phyloP scores from a whole-genome alignment of 805 yeast species.

The Starmerella floricola region DNA sequence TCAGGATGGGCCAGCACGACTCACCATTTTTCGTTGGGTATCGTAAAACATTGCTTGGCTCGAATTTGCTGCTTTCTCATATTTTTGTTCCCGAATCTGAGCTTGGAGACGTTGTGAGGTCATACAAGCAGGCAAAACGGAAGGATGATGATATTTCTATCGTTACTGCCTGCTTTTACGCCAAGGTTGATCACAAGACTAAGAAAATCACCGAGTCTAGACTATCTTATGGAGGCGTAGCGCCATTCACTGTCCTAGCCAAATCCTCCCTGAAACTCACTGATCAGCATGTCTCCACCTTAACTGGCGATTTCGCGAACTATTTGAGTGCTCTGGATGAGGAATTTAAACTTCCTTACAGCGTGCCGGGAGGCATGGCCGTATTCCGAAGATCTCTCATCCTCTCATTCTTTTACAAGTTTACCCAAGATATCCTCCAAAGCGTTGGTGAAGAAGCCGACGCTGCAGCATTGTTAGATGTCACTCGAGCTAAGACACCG shows the following conservation, averaged over 20 bases:
- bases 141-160: constrained; percentile 42
- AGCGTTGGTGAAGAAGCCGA: constrained; percentile 14
- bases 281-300: constrained; percentile 19
- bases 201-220: constrained; percentile 24
- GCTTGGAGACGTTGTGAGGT: constrained; percentile 31
- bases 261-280: constrained; percentile 27
- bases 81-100: constrained; percentile 34
- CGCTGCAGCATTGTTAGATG: constrained; percentile 28
- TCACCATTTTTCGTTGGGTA: constrained; percentile 35
- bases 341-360: constrained; percentile 33
- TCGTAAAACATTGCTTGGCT: constrained; percentile 33
- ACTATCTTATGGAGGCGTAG: constrained; percentile 39
- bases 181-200: constrained; percentile 14
- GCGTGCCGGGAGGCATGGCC: constrained; percentile 43
- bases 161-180: constrained; percentile 35
- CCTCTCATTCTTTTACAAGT: constrained; percentile 37
- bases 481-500: constrained; percentile 28
- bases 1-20: constrained; percentile 30
- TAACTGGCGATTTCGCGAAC: not conserved
- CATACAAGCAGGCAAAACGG: constrained; percentile 38
- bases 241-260: constrained; percentile 36
- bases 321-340: constrained; percentile 24
- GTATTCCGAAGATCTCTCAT: constrained; percentile 36
- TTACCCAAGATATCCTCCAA: constrained; percentile 29
- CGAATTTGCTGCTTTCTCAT: constrained; percentile 29